Evolutionary conservation across 805 yeast genomes (phyloP).

Genomic region (Teunomyces funiuensis): DNA sequence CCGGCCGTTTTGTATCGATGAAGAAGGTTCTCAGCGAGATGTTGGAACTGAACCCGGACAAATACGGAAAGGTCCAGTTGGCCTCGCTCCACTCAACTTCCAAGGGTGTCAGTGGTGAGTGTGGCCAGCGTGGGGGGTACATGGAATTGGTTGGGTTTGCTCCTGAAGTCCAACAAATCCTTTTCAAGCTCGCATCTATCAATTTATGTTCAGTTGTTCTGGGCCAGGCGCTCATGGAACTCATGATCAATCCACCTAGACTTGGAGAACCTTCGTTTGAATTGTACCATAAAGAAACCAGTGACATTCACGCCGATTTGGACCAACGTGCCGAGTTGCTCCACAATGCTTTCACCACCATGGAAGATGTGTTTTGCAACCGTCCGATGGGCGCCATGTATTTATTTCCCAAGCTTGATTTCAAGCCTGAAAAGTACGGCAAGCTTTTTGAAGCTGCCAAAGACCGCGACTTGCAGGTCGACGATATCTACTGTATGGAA

Average conservation of each 20-base stretch:
- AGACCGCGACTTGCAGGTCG: slow-evolving; percentile 59
- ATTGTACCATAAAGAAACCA: slow-evolving; percentile 61
- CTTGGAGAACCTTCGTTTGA: slow-evolving; percentile 75
- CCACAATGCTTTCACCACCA: slow-evolving; percentile 65
- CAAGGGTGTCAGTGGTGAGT: slow-evolving; percentile 96
- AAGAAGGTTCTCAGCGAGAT: slow-evolving; percentile 73
- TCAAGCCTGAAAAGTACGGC: slow-evolving; percentile 48
- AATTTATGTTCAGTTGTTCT: slow-evolving; percentile 91
- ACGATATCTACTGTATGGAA: slow-evolving; percentile 85
- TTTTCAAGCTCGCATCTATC: slow-evolving; percentile 85
- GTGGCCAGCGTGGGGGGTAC: slow-evolving; percentile 99
- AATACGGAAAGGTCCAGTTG: slow-evolving; percentile 72
- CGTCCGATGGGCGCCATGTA: slow-evolving; percentile 98
- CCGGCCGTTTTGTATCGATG: slow-evolving; percentile 80
- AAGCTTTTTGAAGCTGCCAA: slow-evolving; percentile 64
- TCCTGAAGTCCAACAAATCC: slow-evolving; percentile 63
- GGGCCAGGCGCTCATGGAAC: slow-evolving; percentile 90
- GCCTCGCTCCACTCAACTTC: slow-evolving; percentile 97
- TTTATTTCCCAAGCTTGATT: slow-evolving; percentile 75
- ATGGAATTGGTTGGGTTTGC: slow-evolving; percentile 89
- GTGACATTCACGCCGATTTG: slow-evolving; percentile 60
- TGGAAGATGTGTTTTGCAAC: slow-evolving; percentile 85
- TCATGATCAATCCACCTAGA: slow-evolving; percentile 91
- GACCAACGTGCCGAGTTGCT: slow-evolving; percentile 61
- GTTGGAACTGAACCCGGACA: slow-evolving; percentile 51